phyloP scores from a whole-genome alignment of 768 basidiomycete species.

The Postia placenta region DNA sequence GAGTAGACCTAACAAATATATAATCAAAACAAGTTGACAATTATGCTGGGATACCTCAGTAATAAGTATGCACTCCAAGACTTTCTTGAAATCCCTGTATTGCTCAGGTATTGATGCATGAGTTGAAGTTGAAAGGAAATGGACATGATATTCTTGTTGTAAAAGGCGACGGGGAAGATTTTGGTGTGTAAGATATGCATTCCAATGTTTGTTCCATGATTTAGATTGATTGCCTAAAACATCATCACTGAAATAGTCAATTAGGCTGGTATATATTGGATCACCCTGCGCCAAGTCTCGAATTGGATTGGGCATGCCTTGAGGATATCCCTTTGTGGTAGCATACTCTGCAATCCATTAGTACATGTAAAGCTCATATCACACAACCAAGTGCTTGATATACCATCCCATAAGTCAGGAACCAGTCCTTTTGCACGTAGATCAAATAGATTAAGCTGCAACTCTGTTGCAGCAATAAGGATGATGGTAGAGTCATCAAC shows the following conservation, averaged over 20 bases:
- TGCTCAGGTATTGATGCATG: constrained; percentile 9
- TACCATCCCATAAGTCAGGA: too few species aligned
- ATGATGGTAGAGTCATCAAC: too few species aligned
- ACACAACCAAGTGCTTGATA: too few species aligned
- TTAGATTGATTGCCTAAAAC: neutral
- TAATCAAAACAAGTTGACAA: neutral
- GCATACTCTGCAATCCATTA: too few species aligned
- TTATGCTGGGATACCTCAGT: neutral
- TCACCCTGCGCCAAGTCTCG: neutral
- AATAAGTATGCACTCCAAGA: neutral
- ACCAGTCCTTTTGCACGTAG: too few species aligned
- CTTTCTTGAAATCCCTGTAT: constrained; percentile 1
- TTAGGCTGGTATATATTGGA: neutral
- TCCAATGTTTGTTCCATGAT: constrained; percentile 9
- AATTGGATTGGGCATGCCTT: neutral
- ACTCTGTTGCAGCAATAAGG: too few species aligned
- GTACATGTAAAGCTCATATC: too few species aligned
- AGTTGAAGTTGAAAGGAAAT: constrained; percentile 13
- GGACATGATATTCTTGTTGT: constrained; percentile 11
- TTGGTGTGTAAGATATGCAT: constrained; percentile 5
- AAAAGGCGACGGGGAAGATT: constrained; percentile 9
- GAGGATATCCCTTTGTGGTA: neutral
- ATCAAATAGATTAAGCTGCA: too few species aligned
- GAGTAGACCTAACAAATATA: neutral
- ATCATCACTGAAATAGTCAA: neutral